Evolutionary conservation across 768 basidiomycete species (phyloP), one percentile per base, ranked within the genome.

Genomic region (Rhodotorula toruloides): DNA sequence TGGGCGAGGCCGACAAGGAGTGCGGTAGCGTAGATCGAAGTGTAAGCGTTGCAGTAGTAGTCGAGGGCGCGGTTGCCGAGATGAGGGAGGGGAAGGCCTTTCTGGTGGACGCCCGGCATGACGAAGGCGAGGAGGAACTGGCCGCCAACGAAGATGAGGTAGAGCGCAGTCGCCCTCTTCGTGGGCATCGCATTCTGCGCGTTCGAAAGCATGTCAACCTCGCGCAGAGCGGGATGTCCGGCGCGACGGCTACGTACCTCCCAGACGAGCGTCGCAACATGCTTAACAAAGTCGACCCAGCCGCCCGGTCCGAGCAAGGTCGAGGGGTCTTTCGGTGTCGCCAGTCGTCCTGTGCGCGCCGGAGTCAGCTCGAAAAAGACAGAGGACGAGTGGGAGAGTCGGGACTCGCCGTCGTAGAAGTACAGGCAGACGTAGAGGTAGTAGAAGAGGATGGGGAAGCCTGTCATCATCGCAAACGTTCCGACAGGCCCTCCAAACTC

Each of bases 351-450:
- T 72, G 56, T 44, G 22, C 17, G n/a, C n/a, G 25, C 14, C 36
- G 2, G 52, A 50, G 29, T n/a, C n/a, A n/a, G n/a, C n/a, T n/a
- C n/a, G n/a, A n/a, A n/a, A 17, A 27, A 8, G 60, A 31, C 32
- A 32, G 42, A 19, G n/a, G 52, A 10, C 13, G 42, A 6, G n/a
- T 46, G 25, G 9, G 40, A 37, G 58, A 34, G 19, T 87, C 84
- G 13, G 42, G 92, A 80, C 70, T 83, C 83, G 47, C 96, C 96
- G 71, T 96, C 88, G 76, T 97, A 92, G 78, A 93, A 94, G 85
- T 88, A 90, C 42, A 97, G 83, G 76, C 96, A 99, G 64, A 90
- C 90, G 91, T 91, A 97, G 68, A 98, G 84, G 80, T 98, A 99
- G 78, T 96, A 99, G 92, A 99, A 98, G 67, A 98, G 82, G 32